A percentile compares a stretch with the other conserved stretches of the same genome.
Evolutionary conservation across 2,329 filamentous ascomycete species (phyloP).

Genomic region (Davidsoniella neocaledoniae): DNA sequence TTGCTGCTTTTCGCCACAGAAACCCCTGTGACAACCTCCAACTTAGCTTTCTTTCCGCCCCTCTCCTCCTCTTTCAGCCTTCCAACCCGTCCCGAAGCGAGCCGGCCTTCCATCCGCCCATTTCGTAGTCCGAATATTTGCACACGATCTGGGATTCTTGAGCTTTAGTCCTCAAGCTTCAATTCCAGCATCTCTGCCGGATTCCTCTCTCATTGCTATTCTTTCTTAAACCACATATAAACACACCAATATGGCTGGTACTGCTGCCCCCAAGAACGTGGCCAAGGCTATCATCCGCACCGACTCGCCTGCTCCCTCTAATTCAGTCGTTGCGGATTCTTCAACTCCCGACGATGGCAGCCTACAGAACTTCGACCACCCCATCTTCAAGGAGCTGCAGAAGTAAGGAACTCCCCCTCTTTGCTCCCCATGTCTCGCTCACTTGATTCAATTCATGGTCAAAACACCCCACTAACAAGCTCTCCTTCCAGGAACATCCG

Average conservation of each 20-base stretch:
- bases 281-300: slow-evolving; percentile 36
- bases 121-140: too few species aligned
- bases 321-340: slow-evolving; percentile 32
- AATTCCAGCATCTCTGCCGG: neutral
- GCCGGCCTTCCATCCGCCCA: too few species aligned
- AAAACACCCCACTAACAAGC: slow-evolving; percentile 12
- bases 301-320: slow-evolving; percentile 37
- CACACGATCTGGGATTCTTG: neutral
- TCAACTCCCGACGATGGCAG: slow-evolving; percentile 30
- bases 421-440: neutral
- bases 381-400: slow-evolving; percentile 73
- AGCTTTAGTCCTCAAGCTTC: neutral
- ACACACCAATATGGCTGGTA: slow-evolving; percentile 37
- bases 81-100: neutral
- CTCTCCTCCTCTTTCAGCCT: neutral
- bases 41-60: neutral
- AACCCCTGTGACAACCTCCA: too few species aligned
- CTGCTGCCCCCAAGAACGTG: slow-evolving; percentile 42
- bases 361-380: slow-evolving; percentile 50
- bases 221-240: slow-evolving; percentile 1
- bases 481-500: slow-evolving; percentile 54
- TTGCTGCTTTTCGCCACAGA: too few species aligned
- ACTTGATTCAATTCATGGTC: neutral
- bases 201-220: neutral
- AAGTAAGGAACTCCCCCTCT: slow-evolving; percentile 43